These are phyloP conservation scores for Benincasa hispida DNA, from an alignment of 306 rosid species.

Conservation along the genomic window DNA sequence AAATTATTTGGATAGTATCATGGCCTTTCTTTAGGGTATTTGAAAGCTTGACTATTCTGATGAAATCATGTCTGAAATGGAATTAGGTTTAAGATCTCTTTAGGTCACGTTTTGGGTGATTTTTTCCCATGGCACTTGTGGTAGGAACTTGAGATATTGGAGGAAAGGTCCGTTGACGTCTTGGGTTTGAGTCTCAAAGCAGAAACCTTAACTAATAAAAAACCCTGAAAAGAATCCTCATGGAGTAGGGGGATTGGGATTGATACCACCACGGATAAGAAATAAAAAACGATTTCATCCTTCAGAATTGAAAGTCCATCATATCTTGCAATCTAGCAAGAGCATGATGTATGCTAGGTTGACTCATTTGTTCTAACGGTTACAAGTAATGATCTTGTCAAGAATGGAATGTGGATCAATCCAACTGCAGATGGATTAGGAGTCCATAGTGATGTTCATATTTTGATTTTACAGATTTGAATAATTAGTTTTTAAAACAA, in stretches of 20 bases:
- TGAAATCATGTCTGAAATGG: neutral
- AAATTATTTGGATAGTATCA: neutral
- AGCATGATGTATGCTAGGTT: neutral
- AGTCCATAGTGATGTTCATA: neutral
- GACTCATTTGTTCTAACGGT: neutral
- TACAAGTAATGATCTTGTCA: neutral
- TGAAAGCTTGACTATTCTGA: no score
- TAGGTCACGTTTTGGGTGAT: neutral
- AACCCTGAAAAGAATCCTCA: neutral
- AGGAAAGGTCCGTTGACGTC: neutral
- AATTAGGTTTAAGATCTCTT: neutral
- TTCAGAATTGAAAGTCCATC: neutral
- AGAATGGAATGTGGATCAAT: neutral
- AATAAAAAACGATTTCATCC: neutral
- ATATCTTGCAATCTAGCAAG: neutral
- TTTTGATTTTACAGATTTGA: neutral
- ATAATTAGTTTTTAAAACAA: neutral
- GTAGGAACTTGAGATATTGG: neutral
- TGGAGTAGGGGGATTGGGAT: neutral
- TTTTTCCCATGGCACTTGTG: neutral
- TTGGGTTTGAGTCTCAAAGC: neutral
- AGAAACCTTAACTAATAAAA: neutral
- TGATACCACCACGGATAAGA: neutral
- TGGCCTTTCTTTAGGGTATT: no score
- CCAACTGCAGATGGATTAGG: neutral